Evolutionary conservation across 441 rosid species (phyloP), one percentile per base, ranked within the genome.

Genomic region (Adansonia rubrostipa): DNA sequence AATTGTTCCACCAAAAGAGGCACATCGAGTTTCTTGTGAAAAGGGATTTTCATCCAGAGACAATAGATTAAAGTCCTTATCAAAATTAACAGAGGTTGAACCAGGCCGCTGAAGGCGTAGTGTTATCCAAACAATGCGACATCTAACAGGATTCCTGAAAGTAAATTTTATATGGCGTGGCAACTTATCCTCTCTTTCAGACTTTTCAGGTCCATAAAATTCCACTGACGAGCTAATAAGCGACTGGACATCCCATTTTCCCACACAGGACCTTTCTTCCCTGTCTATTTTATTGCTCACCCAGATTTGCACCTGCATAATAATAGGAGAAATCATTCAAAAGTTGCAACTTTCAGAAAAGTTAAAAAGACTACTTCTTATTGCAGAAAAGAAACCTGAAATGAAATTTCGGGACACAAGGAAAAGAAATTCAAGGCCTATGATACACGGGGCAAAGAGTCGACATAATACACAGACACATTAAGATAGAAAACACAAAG

Each of bases 181-280:
- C 71, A 86, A 84, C 85, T 84, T 78, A 79, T 88, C 84, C 73
- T 84, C 89, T 72, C 76, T 79, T 45, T 75, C 82, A 15, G 82
- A 77, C 56, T 81, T 88, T 84, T 91, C 99, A 76, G 94, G 92
- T 74, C 97, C 98, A 79, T 80, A 86, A 36, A 88, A 78, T 80
- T 93, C 99, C 40, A 94, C 78, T 51, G 96, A 93, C 77, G 97
- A 89, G 48, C 80, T 79, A 74, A 84, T 75, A 51, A 88, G 80
- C 84, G 95, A 88, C 80, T 93, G 92, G 61, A 95, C 87, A 84
- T 95, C 97, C 98, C 99, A 95, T 80, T 95, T 92, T 76, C 99
- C 99, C 86, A 96, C 64, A 79, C 86, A 77, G 13, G 98, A 86
- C 86, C 97, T 89, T 78, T 90, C 94, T 89, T 93, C 97, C 86